These are phyloP conservation scores for Stephania cephalantha DNA, from an alignment of 164 flowering plant species.

Conservation along the genomic window DNA sequence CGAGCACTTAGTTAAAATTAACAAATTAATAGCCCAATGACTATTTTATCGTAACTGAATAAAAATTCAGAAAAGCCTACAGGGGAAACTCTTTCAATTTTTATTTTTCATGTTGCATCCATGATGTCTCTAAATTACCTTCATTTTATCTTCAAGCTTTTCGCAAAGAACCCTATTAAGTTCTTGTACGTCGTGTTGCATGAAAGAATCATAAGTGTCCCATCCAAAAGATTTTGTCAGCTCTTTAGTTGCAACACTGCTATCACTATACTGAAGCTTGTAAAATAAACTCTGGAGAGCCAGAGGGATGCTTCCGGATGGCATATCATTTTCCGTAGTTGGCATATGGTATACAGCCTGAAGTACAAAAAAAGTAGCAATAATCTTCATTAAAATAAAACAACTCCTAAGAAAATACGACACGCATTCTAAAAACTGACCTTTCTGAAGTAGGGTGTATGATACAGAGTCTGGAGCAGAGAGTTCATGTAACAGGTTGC, in stretches of 20 bases:
- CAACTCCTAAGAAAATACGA: not conserved
- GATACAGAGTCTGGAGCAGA: conserved; percentile 79
- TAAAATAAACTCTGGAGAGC: conserved; percentile 90
- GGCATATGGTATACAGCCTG: conserved; percentile 99
- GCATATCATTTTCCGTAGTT: conserved; percentile 89
- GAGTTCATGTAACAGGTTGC: conserved; percentile 99
- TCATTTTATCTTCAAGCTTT: conserved; percentile 93
- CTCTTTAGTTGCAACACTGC: conserved; percentile 89
- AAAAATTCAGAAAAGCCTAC: not conserved
- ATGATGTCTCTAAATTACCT: conserved; percentile 33
- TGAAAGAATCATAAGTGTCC: conserved; percentile 94
- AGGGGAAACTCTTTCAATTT: not conserved
- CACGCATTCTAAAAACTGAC: conserved; percentile 25
- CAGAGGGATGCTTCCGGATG: conserved; percentile 84
- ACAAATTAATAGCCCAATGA: not conserved
- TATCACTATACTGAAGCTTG: conserved; percentile 86
- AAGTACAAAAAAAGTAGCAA: conserved; percentile 10
- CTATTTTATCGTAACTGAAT: not conserved
- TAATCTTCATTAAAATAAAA: not conserved
- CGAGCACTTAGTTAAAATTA: conserved; percentile 3
- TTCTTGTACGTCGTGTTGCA: conserved; percentile 98
- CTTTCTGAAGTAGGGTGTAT: conserved; percentile 89
- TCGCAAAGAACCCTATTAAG: conserved; percentile 87
- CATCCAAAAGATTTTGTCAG: conserved; percentile 95
- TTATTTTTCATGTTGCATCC: not conserved